These are phyloP conservation scores for Zygoascus ofunaensis DNA, from an alignment of 805 yeast species.

Conservation along the genomic window DNA sequence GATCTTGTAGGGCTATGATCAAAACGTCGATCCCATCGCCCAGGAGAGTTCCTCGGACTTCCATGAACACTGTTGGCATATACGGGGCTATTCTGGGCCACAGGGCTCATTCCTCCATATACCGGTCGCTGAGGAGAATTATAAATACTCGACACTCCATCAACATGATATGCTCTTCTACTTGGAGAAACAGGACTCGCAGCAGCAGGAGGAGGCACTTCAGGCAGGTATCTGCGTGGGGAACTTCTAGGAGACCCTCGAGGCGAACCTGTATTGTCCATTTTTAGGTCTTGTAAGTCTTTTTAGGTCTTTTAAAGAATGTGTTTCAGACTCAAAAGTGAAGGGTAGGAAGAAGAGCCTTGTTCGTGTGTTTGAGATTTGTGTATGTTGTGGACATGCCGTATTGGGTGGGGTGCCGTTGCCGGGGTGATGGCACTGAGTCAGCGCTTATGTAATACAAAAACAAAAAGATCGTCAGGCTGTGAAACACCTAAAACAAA, in stretches of 20 bases:
- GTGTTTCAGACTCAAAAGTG: too few species aligned
- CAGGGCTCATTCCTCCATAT: constrained; percentile 2
- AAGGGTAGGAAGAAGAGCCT: too few species aligned
- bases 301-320: too few species aligned
- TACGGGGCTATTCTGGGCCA: constrained; percentile 6
- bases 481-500: too few species aligned
- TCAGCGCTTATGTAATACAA: too few species aligned
- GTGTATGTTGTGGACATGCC: too few species aligned
- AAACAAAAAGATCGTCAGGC: too few species aligned
- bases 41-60: constrained; percentile 18
- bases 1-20: constrained; percentile 61
- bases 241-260: too few species aligned
- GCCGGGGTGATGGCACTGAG: too few species aligned
- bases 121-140: constrained; percentile 10
- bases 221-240: constrained; percentile 16
- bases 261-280: constrained; percentile 8
- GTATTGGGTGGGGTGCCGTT: too few species aligned
- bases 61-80: constrained; percentile 12
- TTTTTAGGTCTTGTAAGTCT: too few species aligned
- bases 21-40: constrained; percentile 16
- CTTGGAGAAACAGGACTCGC: constrained; percentile 11
- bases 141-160: constrained; percentile 17
- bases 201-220: constrained; percentile 14
- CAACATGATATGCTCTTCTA: constrained; percentile 14
- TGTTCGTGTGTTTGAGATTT: too few species aligned